These are phyloP conservation scores for Pleomassaria siparia DNA, from an alignment of 2,329 filamentous ascomycete genomes.

Conservation along the genomic window DNA sequence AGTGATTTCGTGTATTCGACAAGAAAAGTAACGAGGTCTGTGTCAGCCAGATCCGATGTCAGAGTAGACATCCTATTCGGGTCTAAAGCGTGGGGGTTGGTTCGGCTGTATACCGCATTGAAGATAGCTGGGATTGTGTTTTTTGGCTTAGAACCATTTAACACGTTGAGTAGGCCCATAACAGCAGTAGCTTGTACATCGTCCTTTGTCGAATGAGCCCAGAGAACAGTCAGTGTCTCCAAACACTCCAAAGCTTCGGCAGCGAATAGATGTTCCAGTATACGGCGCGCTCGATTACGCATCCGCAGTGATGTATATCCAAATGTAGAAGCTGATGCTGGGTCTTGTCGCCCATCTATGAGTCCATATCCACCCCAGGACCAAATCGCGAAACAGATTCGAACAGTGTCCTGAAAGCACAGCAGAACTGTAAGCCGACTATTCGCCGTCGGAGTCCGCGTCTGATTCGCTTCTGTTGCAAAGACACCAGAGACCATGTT, in stretches of 20 bases:
- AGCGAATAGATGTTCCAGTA: conserved; percentile 89
- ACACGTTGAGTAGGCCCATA: conserved; percentile 82
- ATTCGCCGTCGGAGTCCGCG: conserved; percentile 85
- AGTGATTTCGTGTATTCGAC: conserved; percentile 87
- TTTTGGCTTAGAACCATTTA: conserved; percentile 88
- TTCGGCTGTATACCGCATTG: conserved; percentile 93
- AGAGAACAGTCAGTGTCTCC: conserved; percentile 85
- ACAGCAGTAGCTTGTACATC: conserved; percentile 64
- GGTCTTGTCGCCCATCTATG: conserved; percentile 61
- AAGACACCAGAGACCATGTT: conserved; percentile 94
- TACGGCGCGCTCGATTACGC: conserved; percentile 81
- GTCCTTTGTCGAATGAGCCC: conserved; percentile 60
- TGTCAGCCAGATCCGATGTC: conserved; percentile 80
- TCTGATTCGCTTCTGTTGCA: conserved; percentile 72
- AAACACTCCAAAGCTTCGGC: conserved; percentile 92
- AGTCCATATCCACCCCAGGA: conserved; percentile 76
- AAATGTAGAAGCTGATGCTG: conserved; percentile 75
- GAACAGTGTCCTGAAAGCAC: conserved; percentile 95
- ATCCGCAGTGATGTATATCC: conserved; percentile 87
- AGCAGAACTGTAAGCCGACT: conserved; percentile 89
- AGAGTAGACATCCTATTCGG: conserved; percentile 80
- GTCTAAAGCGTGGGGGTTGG: conserved; percentile 79
- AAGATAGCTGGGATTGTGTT: conserved; percentile 92
- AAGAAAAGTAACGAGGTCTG: conserved; percentile 83
- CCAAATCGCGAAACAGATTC: conserved; percentile 93